Conservation (phyloP, 768 basidiomycete genomes). For the Neoboletus magnificus region DNA sequence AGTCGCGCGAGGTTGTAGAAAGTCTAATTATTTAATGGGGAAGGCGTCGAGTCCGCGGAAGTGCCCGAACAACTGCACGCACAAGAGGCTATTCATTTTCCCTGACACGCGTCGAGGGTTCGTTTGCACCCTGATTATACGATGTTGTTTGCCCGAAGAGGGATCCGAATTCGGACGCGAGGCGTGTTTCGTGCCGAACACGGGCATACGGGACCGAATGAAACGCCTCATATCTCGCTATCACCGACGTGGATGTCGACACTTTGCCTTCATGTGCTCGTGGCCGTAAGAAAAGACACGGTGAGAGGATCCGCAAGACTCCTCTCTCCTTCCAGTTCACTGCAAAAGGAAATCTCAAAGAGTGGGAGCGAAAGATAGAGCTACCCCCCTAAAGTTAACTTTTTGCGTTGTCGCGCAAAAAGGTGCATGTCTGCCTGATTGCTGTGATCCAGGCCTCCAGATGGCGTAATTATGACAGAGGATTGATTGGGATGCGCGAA, state of each 20-base stretch:
- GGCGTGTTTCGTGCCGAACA: background rate
- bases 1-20: background rate
- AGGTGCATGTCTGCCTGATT: slow-evolving; percentile 1
- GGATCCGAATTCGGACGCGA: background rate
- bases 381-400: background rate
- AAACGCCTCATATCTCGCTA: background rate
- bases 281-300: background rate
- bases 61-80: background rate
- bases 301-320: background rate
- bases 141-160: background rate
- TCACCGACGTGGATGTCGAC: background rate
- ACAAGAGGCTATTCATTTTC: background rate
- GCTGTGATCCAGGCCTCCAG: background rate
- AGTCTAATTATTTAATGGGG: slow-evolving; percentile 5
- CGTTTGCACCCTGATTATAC: background rate
- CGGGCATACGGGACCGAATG: slow-evolving; percentile 3
- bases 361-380: background rate
- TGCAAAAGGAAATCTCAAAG: slow-evolving; percentile 15
- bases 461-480: background rate
- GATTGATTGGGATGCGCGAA: background rate
- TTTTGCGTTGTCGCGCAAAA: slow-evolving; percentile 1
- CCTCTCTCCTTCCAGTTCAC: background rate
- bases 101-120: background rate
- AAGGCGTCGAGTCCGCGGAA: background rate
- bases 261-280: background rate